Evolutionary conservation across 2,329 filamentous ascomycete species (phyloP), one percentile per base, ranked within the genome.

Genomic region (Pseudogymnoascus sp.): DNA sequence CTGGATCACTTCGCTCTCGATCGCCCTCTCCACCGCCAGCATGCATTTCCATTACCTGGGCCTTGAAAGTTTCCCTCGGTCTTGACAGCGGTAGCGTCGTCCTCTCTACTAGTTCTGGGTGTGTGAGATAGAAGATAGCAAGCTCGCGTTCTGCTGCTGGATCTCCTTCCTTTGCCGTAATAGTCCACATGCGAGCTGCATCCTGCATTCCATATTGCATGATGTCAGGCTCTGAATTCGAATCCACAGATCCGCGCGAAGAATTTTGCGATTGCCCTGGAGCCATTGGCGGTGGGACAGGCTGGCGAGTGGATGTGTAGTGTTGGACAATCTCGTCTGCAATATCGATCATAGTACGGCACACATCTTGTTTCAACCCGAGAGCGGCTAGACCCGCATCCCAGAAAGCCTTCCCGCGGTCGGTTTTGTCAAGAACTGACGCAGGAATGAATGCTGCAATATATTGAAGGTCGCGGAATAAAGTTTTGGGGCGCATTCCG

Each of bases 91-190:
- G 95, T 44, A 96, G 80, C 0, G 92, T 91, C 8, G 91, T 89
- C 23, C 90, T 84, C 68, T 85, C 83, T 13, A 97, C 86, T 15
- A 95, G 83, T 73, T 96, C 91, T 0, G 95, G 93, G 69, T 96
- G 89, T 0, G 91, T 95, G 40, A 99, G 83, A 74, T 97, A 97
- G 71, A 97, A 89, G 66, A 96, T 89, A 1, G 90, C 95, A 15
- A 99, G 83, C 76, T 99, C 95, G 61, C 95, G 87, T 77, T 97
- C 93, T 4, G 93, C 93, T 11, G 90, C 89, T 0, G 92, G 83
- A 65, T 93, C 86, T 40, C 93, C 93, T 76, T 99, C 95, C 74
- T 93, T 95, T 15, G 95, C 95, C 1, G 93, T 93, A 72, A 97
- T 95, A 66, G 91, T 89, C 81, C 91, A 91, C 87, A 97, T 95